These are phyloP conservation scores for Cercis canadensis DNA, from an alignment of 306 rosid genomes.

Conservation along the genomic window DNA sequence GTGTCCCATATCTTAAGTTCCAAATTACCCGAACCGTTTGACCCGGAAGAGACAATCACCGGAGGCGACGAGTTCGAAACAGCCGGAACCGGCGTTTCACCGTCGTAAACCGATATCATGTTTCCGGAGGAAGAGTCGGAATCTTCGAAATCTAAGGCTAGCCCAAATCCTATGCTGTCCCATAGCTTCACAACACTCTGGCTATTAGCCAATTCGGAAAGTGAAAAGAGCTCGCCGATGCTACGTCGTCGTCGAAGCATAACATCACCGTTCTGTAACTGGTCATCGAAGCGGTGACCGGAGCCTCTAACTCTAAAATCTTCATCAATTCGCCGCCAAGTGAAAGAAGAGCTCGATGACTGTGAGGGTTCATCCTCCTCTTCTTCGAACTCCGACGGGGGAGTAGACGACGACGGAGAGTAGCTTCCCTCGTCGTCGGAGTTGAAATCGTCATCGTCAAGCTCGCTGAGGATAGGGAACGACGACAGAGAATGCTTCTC, in stretches of 20 bases:
- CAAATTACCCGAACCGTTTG: constrained; percentile 30
- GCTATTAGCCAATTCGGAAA: constrained; percentile 63
- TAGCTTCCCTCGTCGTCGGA: constrained; percentile 34
- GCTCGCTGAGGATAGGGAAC: constrained; percentile 24
- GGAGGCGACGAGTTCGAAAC: constrained; percentile 41
- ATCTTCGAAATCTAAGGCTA: constrained; percentile 44
- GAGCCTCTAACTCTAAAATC: constrained; percentile 52
- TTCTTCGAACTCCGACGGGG: constrained; percentile 41
- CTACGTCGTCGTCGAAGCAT: constrained; percentile 46
- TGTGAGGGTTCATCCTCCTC: constrained; percentile 32
- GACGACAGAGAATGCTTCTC: constrained; percentile 35
- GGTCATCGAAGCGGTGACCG: constrained; percentile 33
- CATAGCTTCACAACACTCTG: constrained; percentile 82
- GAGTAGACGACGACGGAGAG: constrained; percentile 33
- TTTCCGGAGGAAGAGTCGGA: neutral
- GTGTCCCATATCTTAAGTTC: constrained; percentile 65
- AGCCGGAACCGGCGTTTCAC: constrained; percentile 8
- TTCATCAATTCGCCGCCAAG: constrained; percentile 34
- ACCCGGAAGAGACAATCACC: constrained; percentile 39
- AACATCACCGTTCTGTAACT: constrained; percentile 13
- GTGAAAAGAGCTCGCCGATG: constrained; percentile 56
- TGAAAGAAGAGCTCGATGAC: constrained; percentile 15
- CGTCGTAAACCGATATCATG: constrained; percentile 43
- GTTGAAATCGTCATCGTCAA: constrained; percentile 31
- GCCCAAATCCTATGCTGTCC: constrained; percentile 63